These are phyloP conservation scores for Pestalotiopsis sp. DNA, from an alignment of 2,329 filamentous ascomycete species.

Conservation along the genomic window DNA sequence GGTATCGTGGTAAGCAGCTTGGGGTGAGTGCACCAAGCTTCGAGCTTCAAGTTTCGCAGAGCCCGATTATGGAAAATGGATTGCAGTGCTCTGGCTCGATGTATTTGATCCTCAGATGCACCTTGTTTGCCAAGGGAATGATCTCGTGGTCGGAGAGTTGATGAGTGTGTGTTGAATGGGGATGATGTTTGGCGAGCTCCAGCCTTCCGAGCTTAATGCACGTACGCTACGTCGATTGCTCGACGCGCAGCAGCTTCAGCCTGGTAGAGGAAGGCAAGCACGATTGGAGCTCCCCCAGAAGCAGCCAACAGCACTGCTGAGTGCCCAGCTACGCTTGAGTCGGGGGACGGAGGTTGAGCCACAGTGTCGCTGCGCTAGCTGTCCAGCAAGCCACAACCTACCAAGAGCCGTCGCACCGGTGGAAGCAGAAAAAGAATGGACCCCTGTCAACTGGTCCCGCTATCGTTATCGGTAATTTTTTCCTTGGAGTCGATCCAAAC, in stretches of 20 bases:
- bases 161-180: not conserved
- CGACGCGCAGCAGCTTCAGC: constrained; percentile 9
- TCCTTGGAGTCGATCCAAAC: constrained; percentile 4
- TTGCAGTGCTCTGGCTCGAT: not conserved
- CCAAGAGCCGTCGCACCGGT: not conserved
- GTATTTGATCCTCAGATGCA: not conserved
- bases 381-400: not conserved
- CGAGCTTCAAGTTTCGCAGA: not conserved
- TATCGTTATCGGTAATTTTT: constrained; percentile 9
- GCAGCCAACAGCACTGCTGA: not conserved
- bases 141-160: not conserved
- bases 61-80: not conserved
- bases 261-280: not conserved
- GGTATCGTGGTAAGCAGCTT: not conserved
- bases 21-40: not conserved
- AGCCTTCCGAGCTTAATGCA: constrained; percentile 4
- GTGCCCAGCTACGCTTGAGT: not conserved
- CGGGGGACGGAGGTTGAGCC: constrained; percentile 9
- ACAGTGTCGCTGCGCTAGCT: not conserved
- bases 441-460: constrained; percentile 4
- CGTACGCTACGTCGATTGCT: not conserved
- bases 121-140: not conserved
- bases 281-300: not conserved
- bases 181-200: constrained; percentile 3
- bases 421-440: not conserved